A percentile compares a stretch with the other conserved stretches of the same genome.
Evolutionary conservation across 805 yeast genomes (phyloP).

Genomic region (Pichia paraexigua): DNA sequence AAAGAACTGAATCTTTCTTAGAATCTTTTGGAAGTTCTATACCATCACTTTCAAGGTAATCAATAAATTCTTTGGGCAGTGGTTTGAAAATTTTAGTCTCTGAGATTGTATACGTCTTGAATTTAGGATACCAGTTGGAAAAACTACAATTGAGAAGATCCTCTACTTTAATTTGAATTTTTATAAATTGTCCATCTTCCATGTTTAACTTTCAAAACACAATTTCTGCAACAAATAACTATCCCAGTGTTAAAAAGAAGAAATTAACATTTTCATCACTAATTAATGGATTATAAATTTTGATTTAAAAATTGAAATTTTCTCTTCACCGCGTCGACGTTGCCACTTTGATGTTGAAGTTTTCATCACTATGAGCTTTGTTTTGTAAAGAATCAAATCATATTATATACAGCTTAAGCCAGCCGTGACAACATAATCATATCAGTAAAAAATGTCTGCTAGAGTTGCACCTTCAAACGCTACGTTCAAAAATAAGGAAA

Average conservation of each 20-base stretch:
- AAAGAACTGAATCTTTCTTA: slow-evolving; percentile 24
- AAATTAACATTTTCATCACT: no score
- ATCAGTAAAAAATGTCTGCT: slow-evolving; percentile 6
- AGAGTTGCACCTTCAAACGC: slow-evolving; percentile 41
- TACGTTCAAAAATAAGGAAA: slow-evolving; percentile 85
- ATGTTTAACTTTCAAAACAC: background rate
- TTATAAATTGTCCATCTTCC: slow-evolving; percentile 17
- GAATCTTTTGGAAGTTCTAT: slow-evolving; percentile 50
- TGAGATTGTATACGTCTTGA: slow-evolving; percentile 38
- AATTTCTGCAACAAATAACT: no score
- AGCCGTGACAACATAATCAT: background rate
- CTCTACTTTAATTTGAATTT: slow-evolving; percentile 23
- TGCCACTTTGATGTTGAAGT: background rate
- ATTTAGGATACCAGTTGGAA: slow-evolving; percentile 52
- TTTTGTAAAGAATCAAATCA: background rate
- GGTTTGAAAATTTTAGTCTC: slow-evolving; percentile 47
- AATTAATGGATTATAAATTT: background rate
- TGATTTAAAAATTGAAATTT: background rate
- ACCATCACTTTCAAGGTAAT: slow-evolving; percentile 60
- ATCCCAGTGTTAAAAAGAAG: no score
- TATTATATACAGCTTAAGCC: background rate
- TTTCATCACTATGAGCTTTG: background rate
- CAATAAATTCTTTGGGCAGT: slow-evolving; percentile 48
- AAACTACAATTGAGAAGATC: slow-evolving; percentile 47
- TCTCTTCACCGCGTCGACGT: background rate